Evolutionary conservation across 2,329 filamentous ascomycete genomes (phyloP), one percentile per base, ranked within the genome.

Genomic region (Aspergillus phoenicis): DNA sequence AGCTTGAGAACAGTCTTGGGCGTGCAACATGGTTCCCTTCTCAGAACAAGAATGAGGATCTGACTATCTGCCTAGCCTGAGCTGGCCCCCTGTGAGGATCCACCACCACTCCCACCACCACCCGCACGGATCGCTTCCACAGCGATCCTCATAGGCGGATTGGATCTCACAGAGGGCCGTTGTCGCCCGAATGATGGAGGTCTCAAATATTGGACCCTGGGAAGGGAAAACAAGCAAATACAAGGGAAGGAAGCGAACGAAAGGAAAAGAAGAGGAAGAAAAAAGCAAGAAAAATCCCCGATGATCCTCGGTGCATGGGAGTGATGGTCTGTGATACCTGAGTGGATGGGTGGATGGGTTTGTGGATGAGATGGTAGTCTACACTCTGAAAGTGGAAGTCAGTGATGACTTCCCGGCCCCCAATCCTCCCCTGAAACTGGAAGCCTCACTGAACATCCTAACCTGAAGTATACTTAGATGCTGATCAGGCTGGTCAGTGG

Each of bases 201-300:
- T 65, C 65, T 64, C 68, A 70, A 72, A 69, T 71, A 63, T 68
- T 60, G 62, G 62, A 62, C 57, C 58, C 52, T 62, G 61, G 58
- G 39, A 47, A 52, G 39, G 51, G 26, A 39, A 10, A 33, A 28
- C 53, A 33, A 51, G 52, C 52, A 33, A 36, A n/a, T 36, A 24
- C 17, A 39, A 38, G 51, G n/a, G 38, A 24, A 17, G 28, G 39
- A 20, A 51, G 7, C 15, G 47, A 33, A 24, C 4, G 26, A 33
- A 30, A 47, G 30, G 39, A 20, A 45, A 33, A 20, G 30, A 39
- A 36, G 33, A 36, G 33, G 15, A 17, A 45, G 52, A 45, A 47
- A 56, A 56, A 56, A 56, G 39, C 24, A 45, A 58, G 51, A 41
- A 58, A 56, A 61, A 52, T 61, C 48, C 59, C 59, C 59, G 57